A percentile compares a stretch with the other conserved stretches of the same genome.
Evolutionary conservation across 768 basidiomycete species (phyloP).

Genomic region (Leccinum longicurvipes): DNA sequence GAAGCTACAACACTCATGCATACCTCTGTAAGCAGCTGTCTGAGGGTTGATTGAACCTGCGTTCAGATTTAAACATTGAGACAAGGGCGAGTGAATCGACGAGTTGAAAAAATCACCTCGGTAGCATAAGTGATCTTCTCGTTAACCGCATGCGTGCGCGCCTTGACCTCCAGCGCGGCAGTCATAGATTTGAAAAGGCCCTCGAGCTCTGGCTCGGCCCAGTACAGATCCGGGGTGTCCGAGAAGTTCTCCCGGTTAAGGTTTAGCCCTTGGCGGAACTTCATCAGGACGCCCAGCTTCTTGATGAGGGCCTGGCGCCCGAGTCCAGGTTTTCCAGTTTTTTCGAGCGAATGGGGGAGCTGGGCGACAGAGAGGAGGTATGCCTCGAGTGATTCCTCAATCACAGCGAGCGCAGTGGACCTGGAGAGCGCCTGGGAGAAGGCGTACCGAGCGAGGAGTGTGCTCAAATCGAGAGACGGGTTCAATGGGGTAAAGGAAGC

Average conservation of each 20-base stretch:
- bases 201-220: constrained; percentile 91
- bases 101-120: constrained; percentile 41
- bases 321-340: constrained; percentile 83
- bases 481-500: constrained; percentile 45
- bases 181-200: constrained; percentile 84
- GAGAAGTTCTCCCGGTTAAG: constrained; percentile 86
- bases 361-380: constrained; percentile 82
- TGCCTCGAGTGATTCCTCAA: constrained; percentile 81
- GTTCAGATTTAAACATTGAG: not conserved
- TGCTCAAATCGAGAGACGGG: constrained; percentile 61
- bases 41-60: constrained; percentile 80
- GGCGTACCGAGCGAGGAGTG: constrained; percentile 83
- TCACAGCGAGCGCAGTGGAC: constrained; percentile 80
- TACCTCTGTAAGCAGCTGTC: constrained; percentile 85
- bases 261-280: constrained; percentile 89
- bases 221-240: constrained; percentile 90
- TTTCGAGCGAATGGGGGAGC: constrained; percentile 70
- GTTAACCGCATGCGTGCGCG: constrained; percentile 77
- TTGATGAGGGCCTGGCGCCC: constrained; percentile 80
- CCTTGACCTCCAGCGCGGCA: constrained; percentile 80
- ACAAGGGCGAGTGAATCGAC: not conserved
- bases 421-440: constrained; percentile 90
- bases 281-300: constrained; percentile 89
- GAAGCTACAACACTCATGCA: not conserved
- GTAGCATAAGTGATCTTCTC: constrained; percentile 91